Conservation (phyloP, 2,329 filamentous ascomycete species). For the Ascochyta viciae-villosae region DNA sequence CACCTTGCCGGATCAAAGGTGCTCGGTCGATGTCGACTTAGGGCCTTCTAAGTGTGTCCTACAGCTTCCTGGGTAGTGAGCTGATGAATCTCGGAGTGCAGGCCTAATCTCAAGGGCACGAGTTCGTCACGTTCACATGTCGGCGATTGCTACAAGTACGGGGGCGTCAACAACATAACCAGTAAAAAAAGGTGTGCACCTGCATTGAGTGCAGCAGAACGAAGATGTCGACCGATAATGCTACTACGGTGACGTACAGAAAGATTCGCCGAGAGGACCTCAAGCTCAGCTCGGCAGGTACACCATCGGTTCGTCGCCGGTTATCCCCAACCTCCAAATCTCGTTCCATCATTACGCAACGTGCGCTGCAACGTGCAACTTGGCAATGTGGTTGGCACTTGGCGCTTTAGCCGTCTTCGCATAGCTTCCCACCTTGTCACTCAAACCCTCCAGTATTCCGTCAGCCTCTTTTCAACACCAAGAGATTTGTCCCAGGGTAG, state of each 20-base stretch:
- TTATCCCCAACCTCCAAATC: slow-evolving; percentile 10
- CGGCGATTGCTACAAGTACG: neutral
- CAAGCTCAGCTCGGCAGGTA: slow-evolving; percentile 21
- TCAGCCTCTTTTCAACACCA: slow-evolving; percentile 14
- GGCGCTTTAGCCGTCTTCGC: slow-evolving; percentile 14
- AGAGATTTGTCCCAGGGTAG: slow-evolving; percentile 18
- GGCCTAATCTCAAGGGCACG: neutral
- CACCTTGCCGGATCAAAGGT: slow-evolving; percentile 24
- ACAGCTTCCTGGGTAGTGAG: slow-evolving; percentile 9
- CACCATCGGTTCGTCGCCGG: slow-evolving; percentile 12
- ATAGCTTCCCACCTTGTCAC: slow-evolving; percentile 10
- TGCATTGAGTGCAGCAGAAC: neutral
- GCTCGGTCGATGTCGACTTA: slow-evolving; percentile 19
- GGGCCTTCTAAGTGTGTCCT: slow-evolving; percentile 22
- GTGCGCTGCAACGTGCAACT: slow-evolving; percentile 16
- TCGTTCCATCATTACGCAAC: slow-evolving; percentile 13
- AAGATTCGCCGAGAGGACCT: slow-evolving; percentile 9
- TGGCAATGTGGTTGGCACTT: slow-evolving; percentile 15
- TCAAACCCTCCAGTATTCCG: slow-evolving; percentile 12
- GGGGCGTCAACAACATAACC: neutral
- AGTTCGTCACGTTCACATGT: neutral
- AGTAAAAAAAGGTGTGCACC: neutral
- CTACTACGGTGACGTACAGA: slow-evolving; percentile 6
- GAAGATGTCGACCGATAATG: neutral
- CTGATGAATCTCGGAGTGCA: no score